Base-by-base conservation (phyloP, 2,329 filamentous ascomycete genomes). In the Neofusicoccum umdonicola region DNA sequence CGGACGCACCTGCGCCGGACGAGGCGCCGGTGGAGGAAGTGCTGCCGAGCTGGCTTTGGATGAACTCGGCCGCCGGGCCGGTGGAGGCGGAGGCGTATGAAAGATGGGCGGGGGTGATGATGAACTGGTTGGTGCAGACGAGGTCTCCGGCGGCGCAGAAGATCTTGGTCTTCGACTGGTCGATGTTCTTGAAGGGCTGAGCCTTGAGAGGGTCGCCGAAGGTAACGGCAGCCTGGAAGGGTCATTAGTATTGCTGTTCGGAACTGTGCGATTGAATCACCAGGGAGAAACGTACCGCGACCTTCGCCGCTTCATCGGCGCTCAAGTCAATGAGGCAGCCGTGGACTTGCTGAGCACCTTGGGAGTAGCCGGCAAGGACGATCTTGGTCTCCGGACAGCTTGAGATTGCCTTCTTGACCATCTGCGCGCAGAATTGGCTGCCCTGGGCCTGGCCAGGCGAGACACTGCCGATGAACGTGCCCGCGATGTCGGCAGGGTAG, bases 361-460 rank as follows among this genome's bases (percentile, higher is more conserved):
- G 74, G 1, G 67, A 71, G 62, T 83, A 84, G 3, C 82, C 82
- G 6, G 79, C 76, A 68, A 83, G 74, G 44, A 83, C 78, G 22
- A 84, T 73, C 64, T 79, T 75, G 11, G 82, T 83, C 57, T 76
- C 71, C 6, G 82, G 81, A 66, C 82, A 84, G 45, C 76, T 71
- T 15, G 70, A 68, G 47, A 76, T 73, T 5, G 80, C 79, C 67
- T 76, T 68, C 45, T 63, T 70, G 42, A 79, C 78, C 81, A 85
- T 83, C 39, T 34, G 22, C 6, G 54, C 54, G 9, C 54, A 57
- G 64, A 74, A 77, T 50, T 70, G 69, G 57, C 79, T 80, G 4
- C 83, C 83, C 12, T 65, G 70, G 4, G 71, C 68, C 67, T 83
- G 81, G 2, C 83, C 83, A 8, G 81, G 80, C 15, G 73, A 73